Evolutionary conservation across 495 filamentous ascomycete genomes (phyloP).

Genomic region (Penicillium subrubescens): DNA sequence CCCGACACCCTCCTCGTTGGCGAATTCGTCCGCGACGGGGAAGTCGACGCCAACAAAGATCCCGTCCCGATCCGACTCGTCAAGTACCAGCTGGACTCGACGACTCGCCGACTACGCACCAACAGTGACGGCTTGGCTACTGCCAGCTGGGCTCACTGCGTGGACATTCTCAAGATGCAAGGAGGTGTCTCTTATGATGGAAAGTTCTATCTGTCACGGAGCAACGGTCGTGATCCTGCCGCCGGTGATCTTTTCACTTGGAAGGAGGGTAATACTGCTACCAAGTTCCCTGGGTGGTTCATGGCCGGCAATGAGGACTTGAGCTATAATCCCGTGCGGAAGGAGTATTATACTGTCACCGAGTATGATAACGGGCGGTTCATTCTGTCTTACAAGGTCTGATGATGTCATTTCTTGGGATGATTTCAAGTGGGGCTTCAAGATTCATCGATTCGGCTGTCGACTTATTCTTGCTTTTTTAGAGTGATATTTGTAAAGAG

Average conservation of each 20-base stretch:
- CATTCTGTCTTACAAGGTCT: slow-evolving; percentile 24
- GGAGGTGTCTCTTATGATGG: slow-evolving; percentile 22
- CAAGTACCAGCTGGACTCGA: slow-evolving; percentile 24
- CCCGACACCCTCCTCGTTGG: slow-evolving; percentile 27
- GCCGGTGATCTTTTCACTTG: slow-evolving; percentile 26
- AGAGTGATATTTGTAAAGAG: background rate
- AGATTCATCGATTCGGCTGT: background rate
- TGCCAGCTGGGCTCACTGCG: slow-evolving; percentile 24
- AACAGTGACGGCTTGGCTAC: slow-evolving; percentile 19
- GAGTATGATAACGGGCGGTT: slow-evolving; percentile 23
- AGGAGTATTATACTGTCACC: slow-evolving; percentile 32
- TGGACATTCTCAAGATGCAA: slow-evolving; percentile 25
- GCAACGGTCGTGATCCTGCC: slow-evolving; percentile 19
- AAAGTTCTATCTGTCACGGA: slow-evolving; percentile 26
- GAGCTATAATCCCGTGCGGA: slow-evolving; percentile 19
- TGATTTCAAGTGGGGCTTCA: background rate
- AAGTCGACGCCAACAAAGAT: slow-evolving; percentile 3
- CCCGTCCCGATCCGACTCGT: slow-evolving; percentile 25
- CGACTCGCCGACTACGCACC: slow-evolving; percentile 17
- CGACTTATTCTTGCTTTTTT: background rate
- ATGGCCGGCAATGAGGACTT: slow-evolving; percentile 29
- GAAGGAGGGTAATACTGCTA: slow-evolving; percentile 15
- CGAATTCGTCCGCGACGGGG: slow-evolving; percentile 21
- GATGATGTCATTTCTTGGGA: background rate
- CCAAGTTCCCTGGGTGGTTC: slow-evolving; percentile 15